Percentiles rank a stretch among this genome's conserved stretches.
Evolutionary conservation across 1,284 basidiomycete species (phyloP).

Genomic region (Cutaneotrichosporon cavernicola): DNA sequence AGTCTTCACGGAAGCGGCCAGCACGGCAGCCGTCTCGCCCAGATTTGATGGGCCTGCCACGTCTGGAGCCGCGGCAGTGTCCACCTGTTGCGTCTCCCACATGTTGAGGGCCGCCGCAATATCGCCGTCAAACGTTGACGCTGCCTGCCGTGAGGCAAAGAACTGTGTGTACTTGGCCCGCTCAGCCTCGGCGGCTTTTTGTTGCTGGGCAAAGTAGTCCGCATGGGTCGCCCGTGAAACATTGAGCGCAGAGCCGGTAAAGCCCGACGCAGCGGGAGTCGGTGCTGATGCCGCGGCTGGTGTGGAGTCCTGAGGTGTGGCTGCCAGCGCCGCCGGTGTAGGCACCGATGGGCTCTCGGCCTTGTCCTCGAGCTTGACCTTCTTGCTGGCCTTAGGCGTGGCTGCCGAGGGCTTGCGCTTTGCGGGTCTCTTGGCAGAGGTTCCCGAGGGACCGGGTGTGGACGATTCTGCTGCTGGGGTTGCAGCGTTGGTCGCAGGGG

Average conservation of each 20-base stretch:
- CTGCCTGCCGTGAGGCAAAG: constrained; percentile 16
- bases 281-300: constrained; percentile 12
- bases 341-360: constrained; percentile 11
- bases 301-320: constrained; percentile 9
- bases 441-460: constrained; percentile 1
- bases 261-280: constrained; percentile 17
- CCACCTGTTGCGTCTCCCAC: constrained; percentile 17
- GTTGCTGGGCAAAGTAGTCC: constrained; percentile 28
- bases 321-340: constrained; percentile 1
- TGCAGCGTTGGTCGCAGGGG: constrained; percentile 14
- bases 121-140: constrained; percentile 20
- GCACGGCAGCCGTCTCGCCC: not conserved
- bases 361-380: constrained; percentile 22
- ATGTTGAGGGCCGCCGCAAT: constrained; percentile 19
- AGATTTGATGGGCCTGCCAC: not conserved
- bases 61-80: not conserved
- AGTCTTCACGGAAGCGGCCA: not conserved
- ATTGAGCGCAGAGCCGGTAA: constrained; percentile 20
- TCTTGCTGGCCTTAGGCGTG: constrained; percentile 21
- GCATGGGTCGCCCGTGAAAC: constrained; percentile 21
- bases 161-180: constrained; percentile 18
- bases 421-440: constrained; percentile 9
- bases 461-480: constrained; percentile 16
- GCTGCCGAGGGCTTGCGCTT: constrained; percentile 26
- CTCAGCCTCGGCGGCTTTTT: constrained; percentile 21